Evolutionary conservation across 805 yeast genomes (phyloP), one percentile per base, ranked within the genome.

Genomic region (Jamesozyma gamospora): DNA sequence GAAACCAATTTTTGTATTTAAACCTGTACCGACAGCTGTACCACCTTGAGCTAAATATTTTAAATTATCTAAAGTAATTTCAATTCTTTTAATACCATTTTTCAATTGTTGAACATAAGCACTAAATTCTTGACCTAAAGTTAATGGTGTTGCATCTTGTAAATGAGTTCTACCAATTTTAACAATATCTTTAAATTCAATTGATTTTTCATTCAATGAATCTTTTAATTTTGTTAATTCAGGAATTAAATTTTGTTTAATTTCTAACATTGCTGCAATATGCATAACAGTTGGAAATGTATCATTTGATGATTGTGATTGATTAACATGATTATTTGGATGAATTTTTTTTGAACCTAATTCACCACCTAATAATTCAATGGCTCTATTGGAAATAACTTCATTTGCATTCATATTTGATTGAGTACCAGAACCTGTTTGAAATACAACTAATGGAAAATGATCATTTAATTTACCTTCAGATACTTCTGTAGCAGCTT

Each of bases 201-300:
- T 77, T 28, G 87, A 60, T 70, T 92, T 92, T 45, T 62, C 71
- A 36, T 74, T 72, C 49, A 92, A 69, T n/a, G 95, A 71, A 56
- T 80, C 82, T 64, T 83, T 83, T 57, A 92, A 77, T 33, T 67
- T 70, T 42, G 74, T 70, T 59, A 92, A 72, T 58, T 86, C 84
- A 14, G 98, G 98, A 39, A 90, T 52, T 63, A 92, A 73, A 32
- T 71, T 69, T 59, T 74, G 56, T 40, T 80, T 68, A 67, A 90
- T 83, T 70, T 90, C 95, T 32, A 82, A 75, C 47, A 88, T 96
- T 15, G 97, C 96, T 41, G 98, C 96, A 66, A 92, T 90, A 71
- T 92, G 98, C 98, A 92, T 92, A 41, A 90, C 98, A 28, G 98
- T 88, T 52, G 98, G 98, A 83, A 92, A 92, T 40, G 97, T 92